Evolutionary conservation across 108 stramenopile species (phyloP), one percentile per base, ranked within the genome.

Genomic region (Mediolabrus comicus): DNA sequence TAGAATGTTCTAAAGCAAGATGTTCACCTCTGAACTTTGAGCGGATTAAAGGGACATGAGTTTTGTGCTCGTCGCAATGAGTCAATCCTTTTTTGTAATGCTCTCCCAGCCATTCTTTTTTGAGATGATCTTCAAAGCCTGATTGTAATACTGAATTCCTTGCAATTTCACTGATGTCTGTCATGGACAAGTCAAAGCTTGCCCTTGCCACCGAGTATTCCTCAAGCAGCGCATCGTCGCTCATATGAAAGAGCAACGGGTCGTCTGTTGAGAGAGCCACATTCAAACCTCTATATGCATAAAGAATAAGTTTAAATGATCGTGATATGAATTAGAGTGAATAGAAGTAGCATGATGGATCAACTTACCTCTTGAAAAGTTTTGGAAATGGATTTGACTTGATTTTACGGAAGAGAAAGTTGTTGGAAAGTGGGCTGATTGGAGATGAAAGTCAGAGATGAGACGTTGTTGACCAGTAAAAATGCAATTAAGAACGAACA

Each of bases 211-310:
- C 97, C 43, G 95, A 96, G 69, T 99, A 99, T 80, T 99, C 99
- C 76, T 96, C 95, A 32, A 99, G 86, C 32, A 99, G 75, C 9
- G 99, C 92, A 74, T 99, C 98, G 62, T 98, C 97, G 19, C 94
- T 94, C 92, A 97, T 95, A 79, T 99, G 99, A 39, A 99, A 96
- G 52, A 99, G 62, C 17, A 99, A 83, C 6, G 99, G 99, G 73
- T 99, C 99, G 60, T 99, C 99, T 19, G 99, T 99, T 6, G 97
- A 97, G 10, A 99, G 70, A 3, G 97, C 94, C 17, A 99, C 96
- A 75, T 99, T 98, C 66, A 99, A 64, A 5, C 98, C 97, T 26
- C 87, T 86, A 55, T 77, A 49, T 79, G 38, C 82, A 83, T 33
- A 85, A 79, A 34, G 35, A 35, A 10, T 34, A 43, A 4, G 39